These are phyloP conservation scores for Boletus rex-veris DNA, from an alignment of 768 basidiomycete species.

Conservation along the genomic window DNA sequence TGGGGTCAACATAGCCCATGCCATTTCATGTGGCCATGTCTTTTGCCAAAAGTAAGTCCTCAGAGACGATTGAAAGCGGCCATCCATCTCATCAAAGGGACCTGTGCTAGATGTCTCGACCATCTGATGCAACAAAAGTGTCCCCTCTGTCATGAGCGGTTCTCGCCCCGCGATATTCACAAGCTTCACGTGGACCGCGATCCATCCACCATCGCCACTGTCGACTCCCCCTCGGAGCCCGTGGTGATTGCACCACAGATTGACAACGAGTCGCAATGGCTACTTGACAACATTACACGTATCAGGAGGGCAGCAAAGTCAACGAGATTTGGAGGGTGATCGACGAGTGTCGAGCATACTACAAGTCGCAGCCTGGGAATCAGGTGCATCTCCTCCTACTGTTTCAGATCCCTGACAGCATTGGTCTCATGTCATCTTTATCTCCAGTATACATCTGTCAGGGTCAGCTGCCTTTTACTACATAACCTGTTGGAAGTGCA, in stretches of 20 bases:
- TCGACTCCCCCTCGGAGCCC: conserved; percentile 21
- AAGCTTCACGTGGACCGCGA: conserved; percentile 59
- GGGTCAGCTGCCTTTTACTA: conserved; percentile 47
- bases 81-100: not conserved
- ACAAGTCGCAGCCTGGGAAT: conserved; percentile 43
- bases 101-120: conserved; percentile 48
- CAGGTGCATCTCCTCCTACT: conserved; percentile 34
- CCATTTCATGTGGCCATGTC: conserved; percentile 69
- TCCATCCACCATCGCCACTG: conserved; percentile 28
- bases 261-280: conserved; percentile 45
- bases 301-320: conserved; percentile 55
- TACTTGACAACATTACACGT: conserved; percentile 51
- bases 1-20: conserved; percentile 54
- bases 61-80: not conserved
- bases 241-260: conserved; percentile 20
- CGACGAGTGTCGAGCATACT: conserved; percentile 47
- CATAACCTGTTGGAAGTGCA: conserved; percentile 50
- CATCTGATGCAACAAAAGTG: conserved; percentile 48
- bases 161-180: conserved; percentile 43
- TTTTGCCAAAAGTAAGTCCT: conserved; percentile 49
- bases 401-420: conserved; percentile 6
- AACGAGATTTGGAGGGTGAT: conserved; percentile 47
- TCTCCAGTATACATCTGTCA: conserved; percentile 48
- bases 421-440: conserved; percentile 1
- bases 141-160: conserved; percentile 60